phyloP scores from a whole-genome alignment of 202 grass and related monocot species.

The Panicum hallii region DNA sequence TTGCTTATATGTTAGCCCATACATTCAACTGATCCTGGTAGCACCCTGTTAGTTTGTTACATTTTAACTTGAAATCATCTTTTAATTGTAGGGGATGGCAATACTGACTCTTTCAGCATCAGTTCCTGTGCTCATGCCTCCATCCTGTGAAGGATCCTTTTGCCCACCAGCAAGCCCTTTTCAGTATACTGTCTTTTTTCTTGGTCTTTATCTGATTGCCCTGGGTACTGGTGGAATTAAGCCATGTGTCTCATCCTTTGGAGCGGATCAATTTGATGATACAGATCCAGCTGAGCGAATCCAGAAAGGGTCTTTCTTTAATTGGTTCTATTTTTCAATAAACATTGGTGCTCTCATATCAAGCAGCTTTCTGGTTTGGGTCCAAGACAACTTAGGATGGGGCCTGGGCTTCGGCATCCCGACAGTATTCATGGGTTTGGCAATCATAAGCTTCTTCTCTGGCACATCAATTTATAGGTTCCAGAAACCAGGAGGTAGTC shows the following conservation, averaged over 20 bases:
- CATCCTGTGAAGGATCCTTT: slow-evolving; percentile 67
- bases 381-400: slow-evolving; percentile 94
- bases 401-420: slow-evolving; percentile 87
- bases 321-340: slow-evolving; percentile 94
- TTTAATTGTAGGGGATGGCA: slow-evolving; percentile 73
- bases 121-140: slow-evolving; percentile 72
- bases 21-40: slow-evolving; percentile 10
- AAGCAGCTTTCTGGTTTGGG: slow-evolving; percentile 94
- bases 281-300: slow-evolving; percentile 75
- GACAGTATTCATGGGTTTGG: slow-evolving; percentile 84
- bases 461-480: slow-evolving; percentile 87
- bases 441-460: slow-evolving; percentile 86
- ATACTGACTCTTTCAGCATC: slow-evolving; percentile 80
- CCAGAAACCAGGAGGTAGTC: slow-evolving; percentile 95
- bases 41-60: slow-evolving; percentile 14
- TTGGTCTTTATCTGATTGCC: slow-evolving; percentile 88
- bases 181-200: slow-evolving; percentile 79
- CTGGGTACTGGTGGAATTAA: slow-evolving; percentile 93
- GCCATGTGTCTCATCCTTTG: slow-evolving; percentile 87
- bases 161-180: slow-evolving; percentile 70
- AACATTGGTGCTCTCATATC: slow-evolving; percentile 95
- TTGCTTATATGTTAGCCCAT: not conserved
- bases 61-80: slow-evolving; percentile 42
- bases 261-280: slow-evolving; percentile 95
- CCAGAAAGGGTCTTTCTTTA: slow-evolving; percentile 95